Evolutionary conservation across 805 yeast genomes (phyloP), one percentile per base, ranked within the genome.

Genomic region (Ogataea henricii): DNA sequence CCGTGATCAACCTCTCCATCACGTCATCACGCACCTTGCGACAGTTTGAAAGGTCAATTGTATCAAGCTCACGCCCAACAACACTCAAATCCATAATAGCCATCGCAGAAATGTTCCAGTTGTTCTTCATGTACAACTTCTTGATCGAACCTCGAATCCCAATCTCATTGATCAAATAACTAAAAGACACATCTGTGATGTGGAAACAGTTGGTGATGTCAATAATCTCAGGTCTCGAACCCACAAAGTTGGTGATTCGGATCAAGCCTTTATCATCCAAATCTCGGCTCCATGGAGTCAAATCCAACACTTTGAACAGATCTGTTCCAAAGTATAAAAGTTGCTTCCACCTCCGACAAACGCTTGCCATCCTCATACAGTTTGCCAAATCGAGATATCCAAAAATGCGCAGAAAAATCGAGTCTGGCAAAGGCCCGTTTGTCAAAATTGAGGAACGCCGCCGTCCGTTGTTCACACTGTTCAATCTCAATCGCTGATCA

Each of bases 71-170:
- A 27, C 73, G 69, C 7, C 90, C 90, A 26, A 85, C 81, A 1
- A 78, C 82, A 1, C 89, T 77, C 35, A 86, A 65, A 62, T 87
- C 92, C 89, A 86, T 84, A 25, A 86, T 83, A 2, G 91, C 87
- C 88, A 85, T 83, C 2, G 89, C 88, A 49, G 84, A 78, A 7
- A 87, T 81, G 55, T 84, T 88, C 92, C 92, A 86, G 40, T 79
- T 83, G 13, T 87, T 80, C 51, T 72, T 73, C 89, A 86, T 83
- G 50, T 73, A 75, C 42, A 87, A 67, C 8, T 67, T 65, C 45
- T 71, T 70, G 38, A 87, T 75, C 26, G 73, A 71, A 3, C 89
- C 89, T 33, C 80, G 62, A 55, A 83, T 81, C 1, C 90, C 90
- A 46, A 85, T 74, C 55, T 85, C 87, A 56, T 81, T 84, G 17